Evolutionary conservation across 2,329 filamentous ascomycete genomes (phyloP), one percentile per base, ranked within the genome.

Genomic region (Ceratocystis albifundus): DNA sequence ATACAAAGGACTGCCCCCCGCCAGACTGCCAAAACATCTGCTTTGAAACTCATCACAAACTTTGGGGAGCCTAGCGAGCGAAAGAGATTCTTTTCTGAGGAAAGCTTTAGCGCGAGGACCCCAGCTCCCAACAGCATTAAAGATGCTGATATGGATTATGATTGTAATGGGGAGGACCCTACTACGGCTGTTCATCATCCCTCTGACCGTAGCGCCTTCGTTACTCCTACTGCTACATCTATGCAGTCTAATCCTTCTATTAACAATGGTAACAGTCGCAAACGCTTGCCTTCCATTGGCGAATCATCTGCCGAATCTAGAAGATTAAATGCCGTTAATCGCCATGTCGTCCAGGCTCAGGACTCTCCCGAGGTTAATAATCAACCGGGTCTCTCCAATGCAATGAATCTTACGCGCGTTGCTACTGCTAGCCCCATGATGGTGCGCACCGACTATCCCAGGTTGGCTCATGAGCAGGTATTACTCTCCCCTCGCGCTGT

Each of bases 31-130:
- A 95, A 95, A 77, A 87, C 88, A 32, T 89, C 90, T 8, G 85
- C 93, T 0, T 79, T 97, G 68, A 96, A 95, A 74, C 82, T 97
- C 1, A 95, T 97, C 71, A 97, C 94, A 0, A 87, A 88, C 0
- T 97, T 99, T 72, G 88, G 85, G 6, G 84, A 86, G 61, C 79
- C 80, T 59, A 77, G 77, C 3, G 78, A 79, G 25, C 86, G 87
- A 69, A 84, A 86, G 65, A 85, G 84, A 75, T 85, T 89, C 76
- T 84, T 86, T 70, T 77, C 79, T 0, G 74, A 77, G 7, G 67
- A 64, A 48, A 77, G 75, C 4, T 84, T 86, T 62, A 82, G 80
- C 45, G 82, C 82, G 7, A 79, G 79, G 70, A 96, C 91, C 0
- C 91, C 91, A 0, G 88, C 91, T 70, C 41, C 64, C 0, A 55